A percentile compares a stretch with the other conserved stretches of the same genome.
These are phyloP conservation scores for Colletotrichum sp. DNA, from an alignment of 2,329 filamentous ascomycete species.

Conservation along the genomic window DNA sequence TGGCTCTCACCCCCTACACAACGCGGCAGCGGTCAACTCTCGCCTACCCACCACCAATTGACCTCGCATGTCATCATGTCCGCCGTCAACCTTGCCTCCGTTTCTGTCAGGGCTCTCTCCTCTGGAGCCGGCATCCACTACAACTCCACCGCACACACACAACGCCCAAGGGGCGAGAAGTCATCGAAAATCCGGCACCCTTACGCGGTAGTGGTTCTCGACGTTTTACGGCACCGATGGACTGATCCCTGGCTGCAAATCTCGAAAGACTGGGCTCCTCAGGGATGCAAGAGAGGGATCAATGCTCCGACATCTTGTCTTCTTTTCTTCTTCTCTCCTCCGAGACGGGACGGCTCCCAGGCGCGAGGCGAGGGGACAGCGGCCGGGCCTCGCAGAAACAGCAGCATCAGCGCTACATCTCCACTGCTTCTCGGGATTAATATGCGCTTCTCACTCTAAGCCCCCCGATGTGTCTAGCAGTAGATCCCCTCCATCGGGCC, in stretches of 20 bases:
- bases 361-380: neutral
- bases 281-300: neutral
- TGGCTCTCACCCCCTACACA: neutral
- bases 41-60: neutral
- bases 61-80: neutral
- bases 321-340: neutral
- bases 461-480: neutral
- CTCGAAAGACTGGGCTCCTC: neutral
- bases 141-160: neutral
- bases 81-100: neutral
- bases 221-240: neutral
- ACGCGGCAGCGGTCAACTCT: neutral
- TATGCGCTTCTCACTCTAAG: neutral
- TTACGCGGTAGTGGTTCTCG: neutral
- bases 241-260: neutral
- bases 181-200: neutral
- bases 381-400: neutral
- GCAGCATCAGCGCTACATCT: neutral
- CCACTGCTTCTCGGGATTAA: conserved; percentile 16
- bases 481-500: conserved; percentile 2
- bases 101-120: neutral
- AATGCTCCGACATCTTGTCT: neutral
- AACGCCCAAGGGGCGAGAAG: neutral
- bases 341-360: neutral
- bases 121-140: neutral